phyloP scores from a whole-genome alignment of 345 rosid species.

The Geranium rotundifolium region DNA sequence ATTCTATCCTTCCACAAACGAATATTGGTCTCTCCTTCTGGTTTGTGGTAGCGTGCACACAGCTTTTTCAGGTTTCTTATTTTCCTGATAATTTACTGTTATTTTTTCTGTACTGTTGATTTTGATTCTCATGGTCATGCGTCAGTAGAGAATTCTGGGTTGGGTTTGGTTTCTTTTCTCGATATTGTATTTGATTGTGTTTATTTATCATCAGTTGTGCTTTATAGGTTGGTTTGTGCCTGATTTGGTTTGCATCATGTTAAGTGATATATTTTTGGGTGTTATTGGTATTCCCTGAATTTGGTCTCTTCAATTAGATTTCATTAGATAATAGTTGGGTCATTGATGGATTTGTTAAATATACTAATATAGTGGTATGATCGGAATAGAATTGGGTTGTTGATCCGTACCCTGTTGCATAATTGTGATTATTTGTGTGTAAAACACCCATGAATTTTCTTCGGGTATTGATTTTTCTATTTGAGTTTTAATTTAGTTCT shows the following conservation, averaged over 20 bases:
- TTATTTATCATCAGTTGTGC: not conserved
- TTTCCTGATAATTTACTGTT: not conserved
- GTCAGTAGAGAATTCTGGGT: not conserved
- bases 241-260: not conserved
- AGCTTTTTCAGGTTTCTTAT: too few relatives aligned
- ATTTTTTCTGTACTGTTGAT: too few relatives aligned
- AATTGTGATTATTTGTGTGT: too few relatives aligned
- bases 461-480: too few relatives aligned
- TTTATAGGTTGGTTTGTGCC: not conserved
- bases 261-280: not conserved
- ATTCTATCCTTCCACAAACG: not conserved
- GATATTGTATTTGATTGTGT: too few relatives aligned
- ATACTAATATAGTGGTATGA: not conserved
- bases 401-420: not conserved
- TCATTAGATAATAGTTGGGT: too few relatives aligned
- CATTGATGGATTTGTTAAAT: too few relatives aligned
- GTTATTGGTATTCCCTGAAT: not conserved
- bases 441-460: not conserved
- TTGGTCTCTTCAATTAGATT: too few relatives aligned
- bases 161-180: too few relatives aligned
- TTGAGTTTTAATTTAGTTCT: not conserved
- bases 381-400: not conserved
- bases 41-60: not conserved
- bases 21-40: not conserved
- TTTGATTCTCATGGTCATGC: not conserved